Evolutionary conservation across 148 eudicot species (phyloP).

Genomic region (Agrostemma githago): DNA sequence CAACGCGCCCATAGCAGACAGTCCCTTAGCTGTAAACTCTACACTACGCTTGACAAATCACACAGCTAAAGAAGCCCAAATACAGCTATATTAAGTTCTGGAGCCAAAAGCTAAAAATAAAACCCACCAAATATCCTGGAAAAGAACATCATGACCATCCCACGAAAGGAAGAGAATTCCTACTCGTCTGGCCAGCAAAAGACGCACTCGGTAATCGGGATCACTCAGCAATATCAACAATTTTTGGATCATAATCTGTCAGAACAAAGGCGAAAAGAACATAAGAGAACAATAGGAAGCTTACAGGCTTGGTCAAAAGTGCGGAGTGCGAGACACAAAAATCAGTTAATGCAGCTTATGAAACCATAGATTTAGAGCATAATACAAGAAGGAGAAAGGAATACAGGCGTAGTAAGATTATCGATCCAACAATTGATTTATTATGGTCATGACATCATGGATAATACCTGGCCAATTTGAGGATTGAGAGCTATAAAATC

Average conservation of each 20-base stretch:
- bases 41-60: not conserved
- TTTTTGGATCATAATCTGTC: constrained; percentile 76
- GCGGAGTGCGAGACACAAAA: not conserved
- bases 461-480: constrained; percentile 68
- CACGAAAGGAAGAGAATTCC: constrained; percentile 93
- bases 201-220: constrained; percentile 86
- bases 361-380: not conserved
- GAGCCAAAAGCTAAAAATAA: not conserved
- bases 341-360: not conserved
- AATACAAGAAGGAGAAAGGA: not conserved
- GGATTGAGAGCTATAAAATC: constrained; percentile 63
- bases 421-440: not conserved
- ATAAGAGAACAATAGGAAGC: constrained; percentile 5
- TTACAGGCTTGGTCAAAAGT: not conserved
- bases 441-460: constrained; percentile 5
- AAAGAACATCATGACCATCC: constrained; percentile 96
- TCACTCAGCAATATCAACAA: constrained; percentile 74
- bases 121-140: constrained; percentile 81
- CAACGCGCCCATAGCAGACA: not conserved
- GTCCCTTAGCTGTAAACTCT: not conserved
- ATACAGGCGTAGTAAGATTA: not conserved
- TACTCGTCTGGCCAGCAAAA: constrained; percentile 66
- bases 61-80: constrained; percentile 1
- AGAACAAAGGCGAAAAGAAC: not conserved
- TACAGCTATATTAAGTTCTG: not conserved